Percentiles rank a stretch among this genome's conserved stretches.
Evolutionary conservation across 2,329 filamentous ascomycete species (phyloP).

Genomic region (Whalleya microplaca): DNA sequence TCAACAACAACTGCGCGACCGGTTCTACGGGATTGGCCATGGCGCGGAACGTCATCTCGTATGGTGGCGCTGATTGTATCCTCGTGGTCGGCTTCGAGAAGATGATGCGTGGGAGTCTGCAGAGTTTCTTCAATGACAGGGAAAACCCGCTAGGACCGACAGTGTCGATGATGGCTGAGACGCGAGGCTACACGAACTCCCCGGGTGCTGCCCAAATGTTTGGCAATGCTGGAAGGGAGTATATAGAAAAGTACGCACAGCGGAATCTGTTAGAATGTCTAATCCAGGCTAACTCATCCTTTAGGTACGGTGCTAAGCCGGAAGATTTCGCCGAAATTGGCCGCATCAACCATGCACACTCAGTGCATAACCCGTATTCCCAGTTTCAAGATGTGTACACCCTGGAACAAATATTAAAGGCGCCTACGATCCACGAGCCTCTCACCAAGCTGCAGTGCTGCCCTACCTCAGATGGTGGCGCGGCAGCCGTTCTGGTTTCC

Average conservation of each 20-base stretch:
- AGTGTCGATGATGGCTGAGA: conserved; percentile 78
- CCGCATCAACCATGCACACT: conserved; percentile 90
- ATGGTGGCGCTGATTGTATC: conserved; percentile 84
- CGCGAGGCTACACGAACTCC: conserved; percentile 78
- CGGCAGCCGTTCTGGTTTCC: conserved; percentile 86
- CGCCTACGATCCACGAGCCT: conserved; percentile 80
- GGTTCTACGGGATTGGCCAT: conserved; percentile 90
- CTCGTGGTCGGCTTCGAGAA: conserved; percentile 96
- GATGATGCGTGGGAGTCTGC: conserved; percentile 91
- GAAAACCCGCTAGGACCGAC: conserved; percentile 77
- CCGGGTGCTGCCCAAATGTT: conserved; percentile 92
- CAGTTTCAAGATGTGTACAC: conserved; percentile 95
- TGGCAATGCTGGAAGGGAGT: conserved; percentile 90
- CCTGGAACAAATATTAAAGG: conserved; percentile 75
- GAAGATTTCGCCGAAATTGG: conserved; percentile 96
- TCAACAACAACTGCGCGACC: conserved; percentile 98
- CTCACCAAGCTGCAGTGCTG: conserved; percentile 99
- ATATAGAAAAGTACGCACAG: conserved; percentile 79
- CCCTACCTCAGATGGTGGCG: conserved; percentile 90
- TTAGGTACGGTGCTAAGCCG: conserved; percentile 75
- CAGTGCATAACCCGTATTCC: conserved; percentile 92
- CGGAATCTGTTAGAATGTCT: not conserved
- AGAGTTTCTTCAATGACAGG: conserved; percentile 83
- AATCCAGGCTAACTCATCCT: not conserved
- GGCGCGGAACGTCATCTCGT: conserved; percentile 76